Evolutionary conservation across 2,329 filamentous ascomycete genomes (phyloP).

Genomic region (Diaporthe sp.): DNA sequence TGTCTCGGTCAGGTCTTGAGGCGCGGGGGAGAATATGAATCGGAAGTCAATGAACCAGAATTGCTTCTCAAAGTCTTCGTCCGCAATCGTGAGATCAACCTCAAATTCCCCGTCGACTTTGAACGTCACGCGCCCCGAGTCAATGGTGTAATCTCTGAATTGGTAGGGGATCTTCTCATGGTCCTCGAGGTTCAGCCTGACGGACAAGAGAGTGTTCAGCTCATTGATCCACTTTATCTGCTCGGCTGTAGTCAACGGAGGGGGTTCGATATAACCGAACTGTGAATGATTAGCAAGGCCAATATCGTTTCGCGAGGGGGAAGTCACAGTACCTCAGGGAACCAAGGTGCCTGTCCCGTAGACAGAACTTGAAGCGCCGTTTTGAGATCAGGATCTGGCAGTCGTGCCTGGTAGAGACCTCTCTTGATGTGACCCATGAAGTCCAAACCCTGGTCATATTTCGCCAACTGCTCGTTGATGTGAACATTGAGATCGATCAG

Average conservation of each 20-base stretch:
- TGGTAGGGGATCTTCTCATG: slow-evolving; percentile 78
- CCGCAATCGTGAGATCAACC: slow-evolving; percentile 89
- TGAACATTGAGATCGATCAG: slow-evolving; percentile 88
- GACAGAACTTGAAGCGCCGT: slow-evolving; percentile 89
- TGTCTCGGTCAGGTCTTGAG: slow-evolving; percentile 68
- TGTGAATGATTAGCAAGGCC: slow-evolving; percentile 47
- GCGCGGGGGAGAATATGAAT: slow-evolving; percentile 80
- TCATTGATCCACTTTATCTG: slow-evolving; percentile 81
- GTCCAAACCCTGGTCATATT: slow-evolving; percentile 70
- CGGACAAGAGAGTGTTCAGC: slow-evolving; percentile 84
- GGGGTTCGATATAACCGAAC: slow-evolving; percentile 81
- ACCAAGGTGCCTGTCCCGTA: slow-evolving; percentile 79
- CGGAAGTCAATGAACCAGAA: slow-evolving; percentile 96
- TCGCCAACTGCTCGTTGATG: slow-evolving; percentile 70
- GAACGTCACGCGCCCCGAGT: slow-evolving; percentile 91
- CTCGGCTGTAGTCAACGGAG: slow-evolving; percentile 76
- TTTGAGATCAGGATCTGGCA: slow-evolving; percentile 90
- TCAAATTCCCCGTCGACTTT: slow-evolving; percentile 87
- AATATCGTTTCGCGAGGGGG: slow-evolving; percentile 48
- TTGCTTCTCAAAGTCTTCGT: slow-evolving; percentile 84
- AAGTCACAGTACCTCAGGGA: slow-evolving; percentile 75
- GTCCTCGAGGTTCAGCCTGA: slow-evolving; percentile 87
- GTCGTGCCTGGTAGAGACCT: slow-evolving; percentile 76
- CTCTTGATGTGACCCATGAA: slow-evolving; percentile 78
- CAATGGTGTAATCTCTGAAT: slow-evolving; percentile 81